These are phyloP conservation scores for Oryza glaberrima DNA, from an alignment of 176 grass and related monocot species.

Conservation along the genomic window DNA sequence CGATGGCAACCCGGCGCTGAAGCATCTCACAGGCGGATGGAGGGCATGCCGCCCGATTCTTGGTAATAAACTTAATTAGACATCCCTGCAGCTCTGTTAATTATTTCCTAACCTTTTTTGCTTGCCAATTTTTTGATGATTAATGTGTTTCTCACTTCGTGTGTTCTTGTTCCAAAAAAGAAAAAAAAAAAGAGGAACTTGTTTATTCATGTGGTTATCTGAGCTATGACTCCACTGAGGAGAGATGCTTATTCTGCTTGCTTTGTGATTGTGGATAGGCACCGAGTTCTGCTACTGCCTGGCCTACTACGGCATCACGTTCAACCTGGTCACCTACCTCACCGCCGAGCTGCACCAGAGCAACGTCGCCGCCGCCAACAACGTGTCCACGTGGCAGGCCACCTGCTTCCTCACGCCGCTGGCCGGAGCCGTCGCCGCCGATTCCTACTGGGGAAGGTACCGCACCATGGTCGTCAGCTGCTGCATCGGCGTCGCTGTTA, in stretches of 20 bases:
- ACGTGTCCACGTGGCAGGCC: slow-evolving; percentile 51
- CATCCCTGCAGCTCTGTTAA: too few species aligned
- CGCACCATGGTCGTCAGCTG: slow-evolving; percentile 41
- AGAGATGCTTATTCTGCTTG: too few species aligned
- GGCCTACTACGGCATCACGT: slow-evolving; percentile 35
- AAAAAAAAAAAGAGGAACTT: too few species aligned
- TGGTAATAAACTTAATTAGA: neutral
- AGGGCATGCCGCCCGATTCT: slow-evolving; percentile 35
- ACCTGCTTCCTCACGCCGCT: slow-evolving; percentile 49
- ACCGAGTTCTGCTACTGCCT: slow-evolving; percentile 37
- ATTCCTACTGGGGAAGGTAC: slow-evolving; percentile 57
- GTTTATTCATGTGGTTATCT: too few species aligned
- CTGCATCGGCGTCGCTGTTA: slow-evolving; percentile 35
- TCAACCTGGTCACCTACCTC: slow-evolving; percentile 57
- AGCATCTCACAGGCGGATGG: slow-evolving; percentile 37
- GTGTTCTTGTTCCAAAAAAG: too few species aligned
- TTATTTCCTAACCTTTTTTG: too few species aligned
- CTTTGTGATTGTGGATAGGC: neutral
- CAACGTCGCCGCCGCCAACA: slow-evolving; percentile 42
- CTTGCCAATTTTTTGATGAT: too few species aligned
- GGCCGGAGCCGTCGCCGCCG: slow-evolving; percentile 48
- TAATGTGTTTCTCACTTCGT: too few species aligned
- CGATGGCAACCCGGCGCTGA: slow-evolving; percentile 39
- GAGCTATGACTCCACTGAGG: too few species aligned
- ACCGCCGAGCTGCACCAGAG: slow-evolving; percentile 43